Evolutionary conservation across 306 rosid species (phyloP).

Genomic region (Corylus americana): DNA sequence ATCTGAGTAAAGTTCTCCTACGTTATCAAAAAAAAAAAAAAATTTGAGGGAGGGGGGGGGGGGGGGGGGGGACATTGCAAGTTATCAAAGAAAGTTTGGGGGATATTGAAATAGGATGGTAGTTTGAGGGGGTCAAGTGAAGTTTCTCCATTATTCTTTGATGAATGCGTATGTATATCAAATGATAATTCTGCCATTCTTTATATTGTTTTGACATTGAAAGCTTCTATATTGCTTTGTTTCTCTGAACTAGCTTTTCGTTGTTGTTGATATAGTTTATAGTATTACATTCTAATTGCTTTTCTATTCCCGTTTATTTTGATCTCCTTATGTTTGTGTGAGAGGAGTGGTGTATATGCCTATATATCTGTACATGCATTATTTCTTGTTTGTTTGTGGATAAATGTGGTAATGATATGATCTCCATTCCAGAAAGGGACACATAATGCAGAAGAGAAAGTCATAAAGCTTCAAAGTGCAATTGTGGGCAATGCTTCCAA

Average conservation of each 20-base stretch:
- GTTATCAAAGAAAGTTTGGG: no score
- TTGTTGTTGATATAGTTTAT: neutral
- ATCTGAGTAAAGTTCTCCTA: no score
- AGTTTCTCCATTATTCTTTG: neutral
- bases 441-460: slow-evolving; percentile 55
- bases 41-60: no score
- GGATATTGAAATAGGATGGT: no score
- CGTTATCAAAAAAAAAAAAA: no score
- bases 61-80: no score
- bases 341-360: neutral
- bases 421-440: slow-evolving; percentile 65
- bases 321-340: neutral
- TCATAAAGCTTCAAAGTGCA: slow-evolving; percentile 70
- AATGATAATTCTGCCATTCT: neutral
- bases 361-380: neutral
- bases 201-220: neutral
- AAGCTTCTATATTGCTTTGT: no score
- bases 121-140: no score
- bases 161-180: neutral
- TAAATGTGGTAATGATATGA: neutral
- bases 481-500: slow-evolving; percentile 83
- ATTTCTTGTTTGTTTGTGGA: slow-evolving; percentile 8
- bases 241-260: neutral
- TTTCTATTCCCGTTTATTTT: neutral
- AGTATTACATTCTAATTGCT: neutral